Percentiles rank a stretch among this genome's conserved stretches.
phyloP scores from a whole-genome alignment of 108 stramenopile species.

The Aurantiochytrium sp. region DNA sequence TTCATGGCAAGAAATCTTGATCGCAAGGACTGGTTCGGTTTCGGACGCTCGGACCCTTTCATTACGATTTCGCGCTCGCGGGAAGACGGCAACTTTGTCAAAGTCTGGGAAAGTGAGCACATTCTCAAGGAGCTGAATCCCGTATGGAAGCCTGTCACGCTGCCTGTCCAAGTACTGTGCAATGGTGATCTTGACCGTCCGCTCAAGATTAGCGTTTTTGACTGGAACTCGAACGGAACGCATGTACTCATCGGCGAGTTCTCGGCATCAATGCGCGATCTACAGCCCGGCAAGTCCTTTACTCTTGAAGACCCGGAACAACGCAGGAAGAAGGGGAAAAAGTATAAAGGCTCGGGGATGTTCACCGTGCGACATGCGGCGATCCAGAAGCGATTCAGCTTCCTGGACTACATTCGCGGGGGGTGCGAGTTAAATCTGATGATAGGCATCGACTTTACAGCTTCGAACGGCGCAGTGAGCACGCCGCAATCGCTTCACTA shows the following conservation, averaged over 20 bases:
- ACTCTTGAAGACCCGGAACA: neutral
- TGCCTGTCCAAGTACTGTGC: conserved; percentile 2
- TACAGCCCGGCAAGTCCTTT: neutral
- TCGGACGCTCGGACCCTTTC: neutral
- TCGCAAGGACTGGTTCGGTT: conserved; percentile 14
- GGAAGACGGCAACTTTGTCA: neutral
- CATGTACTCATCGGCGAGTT: conserved; percentile 12
- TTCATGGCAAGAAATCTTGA: neutral
- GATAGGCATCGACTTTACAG: neutral
- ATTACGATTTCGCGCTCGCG: neutral
- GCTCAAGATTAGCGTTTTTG: neutral
- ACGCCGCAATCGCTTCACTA: neutral
- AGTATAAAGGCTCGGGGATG: neutral
- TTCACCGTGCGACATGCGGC: neutral
- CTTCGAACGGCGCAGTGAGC: neutral
- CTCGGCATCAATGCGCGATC: neutral
- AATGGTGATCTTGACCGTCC: neutral
- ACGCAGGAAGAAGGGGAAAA: neutral
- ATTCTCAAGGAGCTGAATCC: neutral
- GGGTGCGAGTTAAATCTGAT: neutral
- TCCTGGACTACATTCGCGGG: conserved; percentile 12
- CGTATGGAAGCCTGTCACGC: neutral
- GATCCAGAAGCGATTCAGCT: neutral
- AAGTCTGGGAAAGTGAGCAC: conserved; percentile 9
- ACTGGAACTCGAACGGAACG: conserved; percentile 2